Evolutionary conservation across 352 stramenopile species (phyloP).

Genomic region (Phytophthora idaei): DNA sequence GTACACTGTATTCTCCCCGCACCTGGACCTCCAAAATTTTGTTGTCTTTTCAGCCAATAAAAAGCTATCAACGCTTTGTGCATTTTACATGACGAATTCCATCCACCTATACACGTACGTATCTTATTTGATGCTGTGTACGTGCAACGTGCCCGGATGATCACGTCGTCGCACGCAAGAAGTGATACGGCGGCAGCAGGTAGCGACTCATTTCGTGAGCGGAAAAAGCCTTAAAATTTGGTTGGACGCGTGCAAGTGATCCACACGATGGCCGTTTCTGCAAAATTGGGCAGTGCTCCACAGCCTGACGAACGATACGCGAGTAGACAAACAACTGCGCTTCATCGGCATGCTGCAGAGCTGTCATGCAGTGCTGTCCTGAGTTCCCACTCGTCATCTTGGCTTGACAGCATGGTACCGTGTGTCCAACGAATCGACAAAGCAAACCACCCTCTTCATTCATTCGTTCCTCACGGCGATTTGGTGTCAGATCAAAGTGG

Average conservation of each 20-base stretch:
- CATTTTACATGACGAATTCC: no score
- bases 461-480: slow-evolving; percentile 36
- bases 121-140: no score
- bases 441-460: slow-evolving; percentile 39
- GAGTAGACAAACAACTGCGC: slow-evolving; percentile 48
- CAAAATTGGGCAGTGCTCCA: slow-evolving; percentile 36
- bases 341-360: slow-evolving; percentile 34
- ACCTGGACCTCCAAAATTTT: no score
- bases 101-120: no score
- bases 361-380: slow-evolving; percentile 28
- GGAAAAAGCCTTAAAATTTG: slow-evolving; percentile 16
- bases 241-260: slow-evolving; percentile 30
- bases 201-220: slow-evolving; percentile 35
- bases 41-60: no score
- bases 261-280: slow-evolving; percentile 29
- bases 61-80: no score
- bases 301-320: slow-evolving; percentile 34
- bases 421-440: slow-evolving; percentile 43
- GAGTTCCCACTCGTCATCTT: slow-evolving; percentile 9
- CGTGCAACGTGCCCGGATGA: background rate
- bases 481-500: slow-evolving; percentile 45
- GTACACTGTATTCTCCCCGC: no score
- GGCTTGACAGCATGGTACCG: slow-evolving; percentile 46
- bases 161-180: slow-evolving; percentile 22
- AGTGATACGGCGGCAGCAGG: slow-evolving; percentile 42